A percentile compares a stretch with the other conserved stretches of the same genome.
phyloP scores from a whole-genome alignment of 1,284 basidiomycete genomes.

The Rhodotorula sp. region DNA sequence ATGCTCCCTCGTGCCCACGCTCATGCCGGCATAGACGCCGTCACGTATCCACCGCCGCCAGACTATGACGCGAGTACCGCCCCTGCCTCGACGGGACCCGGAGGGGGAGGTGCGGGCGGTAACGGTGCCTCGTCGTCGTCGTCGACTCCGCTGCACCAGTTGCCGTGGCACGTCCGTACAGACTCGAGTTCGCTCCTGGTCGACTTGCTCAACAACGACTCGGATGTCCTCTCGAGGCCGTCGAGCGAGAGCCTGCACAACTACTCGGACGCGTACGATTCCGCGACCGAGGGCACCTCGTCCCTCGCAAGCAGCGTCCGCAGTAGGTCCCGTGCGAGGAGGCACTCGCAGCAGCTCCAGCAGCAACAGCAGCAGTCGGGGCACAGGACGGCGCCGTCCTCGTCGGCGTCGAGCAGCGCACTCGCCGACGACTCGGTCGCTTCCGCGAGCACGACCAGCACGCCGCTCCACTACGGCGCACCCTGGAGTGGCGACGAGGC shows the following conservation, averaged over 20 bases:
- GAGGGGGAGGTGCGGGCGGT: not conserved
- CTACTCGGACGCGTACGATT: slow-evolving; percentile 38
- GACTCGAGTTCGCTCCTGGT: not conserved
- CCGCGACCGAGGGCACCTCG: slow-evolving; percentile 19
- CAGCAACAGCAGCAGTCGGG: not conserved
- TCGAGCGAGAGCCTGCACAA: slow-evolving; percentile 13
- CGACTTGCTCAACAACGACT: slow-evolving; percentile 3
- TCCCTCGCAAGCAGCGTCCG: slow-evolving; percentile 9
- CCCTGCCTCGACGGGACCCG: not conserved
- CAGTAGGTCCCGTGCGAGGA: not conserved
- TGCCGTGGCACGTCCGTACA: not conserved
- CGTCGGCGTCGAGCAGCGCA: slow-evolving; percentile 5
- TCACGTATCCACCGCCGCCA: not conserved
- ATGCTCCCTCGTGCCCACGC: not conserved
- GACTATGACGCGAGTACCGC: slow-evolving; percentile 3
- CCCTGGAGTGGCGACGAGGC: slow-evolving; percentile 20
- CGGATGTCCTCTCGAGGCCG: slow-evolving; percentile 2
- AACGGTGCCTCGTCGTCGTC: not conserved
- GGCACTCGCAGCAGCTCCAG: not conserved
- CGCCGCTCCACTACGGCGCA: slow-evolving; percentile 2
- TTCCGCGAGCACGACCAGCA: not conserved
- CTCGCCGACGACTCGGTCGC: not conserved
- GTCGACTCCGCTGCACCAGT: not conserved
- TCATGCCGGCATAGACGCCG: not conserved
- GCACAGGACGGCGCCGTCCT: not conserved